phyloP scores from a whole-genome alignment of 1,284 basidiomycete genomes.

The Apiotrichum akiyoshidainum region DNA sequence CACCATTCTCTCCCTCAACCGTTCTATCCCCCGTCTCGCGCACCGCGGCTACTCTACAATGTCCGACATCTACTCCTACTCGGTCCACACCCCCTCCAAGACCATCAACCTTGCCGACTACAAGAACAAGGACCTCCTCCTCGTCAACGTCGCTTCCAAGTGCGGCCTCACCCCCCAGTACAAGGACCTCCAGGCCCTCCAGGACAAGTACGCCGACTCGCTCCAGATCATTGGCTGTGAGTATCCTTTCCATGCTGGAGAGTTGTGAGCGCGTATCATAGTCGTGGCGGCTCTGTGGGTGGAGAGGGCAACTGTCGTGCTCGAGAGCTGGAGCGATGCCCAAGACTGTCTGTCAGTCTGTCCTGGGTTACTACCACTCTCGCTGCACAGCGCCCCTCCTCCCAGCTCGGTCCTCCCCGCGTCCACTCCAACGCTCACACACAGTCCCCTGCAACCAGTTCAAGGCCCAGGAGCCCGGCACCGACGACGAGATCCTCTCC shows the following conservation, averaged over 20 bases:
- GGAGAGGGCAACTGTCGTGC: too few relatives aligned
- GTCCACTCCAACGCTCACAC: neutral
- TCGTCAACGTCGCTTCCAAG: constrained; percentile 51
- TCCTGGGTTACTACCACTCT: too few relatives aligned
- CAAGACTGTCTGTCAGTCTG: too few relatives aligned
- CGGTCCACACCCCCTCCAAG: constrained; percentile 40
- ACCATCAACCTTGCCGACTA: constrained; percentile 37
- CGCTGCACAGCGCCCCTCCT: neutral
- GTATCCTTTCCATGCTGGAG: neutral
- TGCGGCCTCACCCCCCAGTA: constrained; percentile 81
- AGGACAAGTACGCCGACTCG: constrained; percentile 76
- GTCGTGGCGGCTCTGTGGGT: too few relatives aligned
- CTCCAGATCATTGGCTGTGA: constrained; percentile 67
- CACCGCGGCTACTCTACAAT: constrained; percentile 21
- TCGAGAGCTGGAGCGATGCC: too few relatives aligned
- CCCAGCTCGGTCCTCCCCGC: neutral
- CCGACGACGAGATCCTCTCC: constrained; percentile 63
- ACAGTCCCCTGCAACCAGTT: constrained; percentile 31
- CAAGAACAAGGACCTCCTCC: constrained; percentile 47
- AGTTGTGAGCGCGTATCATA: too few relatives aligned
- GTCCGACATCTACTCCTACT: constrained; percentile 47
- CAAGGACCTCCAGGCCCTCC: constrained; percentile 74
- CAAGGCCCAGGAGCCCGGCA: constrained; percentile 66
- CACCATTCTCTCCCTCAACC: constrained; percentile 3
- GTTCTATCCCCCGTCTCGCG: neutral